These are phyloP conservation scores for Sporothrix brunneoviolacea DNA, from an alignment of 2,329 filamentous ascomycete genomes.

Conservation along the genomic window DNA sequence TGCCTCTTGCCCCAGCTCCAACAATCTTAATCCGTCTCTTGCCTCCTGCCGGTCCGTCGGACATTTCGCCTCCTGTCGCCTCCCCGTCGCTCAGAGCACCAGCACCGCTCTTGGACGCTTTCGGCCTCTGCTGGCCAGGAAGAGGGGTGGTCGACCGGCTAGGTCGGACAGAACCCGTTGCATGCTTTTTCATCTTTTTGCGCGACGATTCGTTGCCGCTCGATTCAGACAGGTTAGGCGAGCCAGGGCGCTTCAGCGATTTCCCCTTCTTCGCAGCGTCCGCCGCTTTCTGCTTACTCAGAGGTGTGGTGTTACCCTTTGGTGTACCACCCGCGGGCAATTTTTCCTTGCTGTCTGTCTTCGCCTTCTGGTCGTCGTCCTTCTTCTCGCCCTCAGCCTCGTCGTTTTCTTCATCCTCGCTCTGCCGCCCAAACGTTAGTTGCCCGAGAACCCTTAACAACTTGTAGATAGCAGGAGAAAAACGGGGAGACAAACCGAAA, in stretches of 20 bases:
- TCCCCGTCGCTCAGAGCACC: constrained; percentile 67
- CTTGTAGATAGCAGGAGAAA: neutral
- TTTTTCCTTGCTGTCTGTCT: constrained; percentile 48
- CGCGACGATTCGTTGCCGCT: constrained; percentile 84
- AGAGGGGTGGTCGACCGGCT: constrained; percentile 53
- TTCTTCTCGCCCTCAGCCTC: constrained; percentile 32
- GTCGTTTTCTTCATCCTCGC: constrained; percentile 26
- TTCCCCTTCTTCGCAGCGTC: constrained; percentile 50
- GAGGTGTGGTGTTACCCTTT: constrained; percentile 59
- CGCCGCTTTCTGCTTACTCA: constrained; percentile 40
- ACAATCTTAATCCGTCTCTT: constrained; percentile 51
- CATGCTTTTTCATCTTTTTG: constrained; percentile 66
- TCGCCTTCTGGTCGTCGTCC: constrained; percentile 60
- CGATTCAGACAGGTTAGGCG: constrained; percentile 80
- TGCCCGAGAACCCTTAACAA: too few species aligned
- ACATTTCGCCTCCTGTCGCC: constrained; percentile 61
- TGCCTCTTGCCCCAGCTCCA: constrained; percentile 38
- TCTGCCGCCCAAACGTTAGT: constrained; percentile 26
- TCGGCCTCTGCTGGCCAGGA: constrained; percentile 37
- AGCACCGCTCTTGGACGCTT: constrained; percentile 34
- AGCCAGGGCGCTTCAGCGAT: constrained; percentile 74
- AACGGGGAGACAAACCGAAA: constrained; percentile 25
- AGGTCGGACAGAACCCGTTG: constrained; percentile 37
- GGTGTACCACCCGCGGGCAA: constrained; percentile 49
- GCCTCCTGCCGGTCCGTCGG: constrained; percentile 41